phyloP scores from a whole-genome alignment of 805 yeast genomes.

The Cyberlindnera xylosilytica region DNA sequence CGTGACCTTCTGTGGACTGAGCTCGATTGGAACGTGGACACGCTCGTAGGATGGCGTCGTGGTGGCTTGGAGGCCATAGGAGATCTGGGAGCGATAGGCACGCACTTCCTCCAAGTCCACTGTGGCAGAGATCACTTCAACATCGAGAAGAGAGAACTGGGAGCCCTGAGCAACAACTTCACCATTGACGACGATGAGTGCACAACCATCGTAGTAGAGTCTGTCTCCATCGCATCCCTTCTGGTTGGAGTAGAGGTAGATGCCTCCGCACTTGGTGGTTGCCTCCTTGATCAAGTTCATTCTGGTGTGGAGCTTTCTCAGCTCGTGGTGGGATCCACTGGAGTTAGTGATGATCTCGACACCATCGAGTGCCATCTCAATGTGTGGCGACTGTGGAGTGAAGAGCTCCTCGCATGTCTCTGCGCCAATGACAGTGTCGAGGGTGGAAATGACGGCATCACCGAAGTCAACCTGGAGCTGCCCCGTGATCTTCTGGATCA shows the following conservation, averaged over 20 bases:
- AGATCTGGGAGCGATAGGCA: conserved; percentile 68
- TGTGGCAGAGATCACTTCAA: conserved; percentile 94
- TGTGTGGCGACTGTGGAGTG: conserved; percentile 95
- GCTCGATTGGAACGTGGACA: conserved; percentile 58
- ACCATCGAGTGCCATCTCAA: conserved; percentile 88
- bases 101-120: conserved; percentile 91
- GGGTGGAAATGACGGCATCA: conserved; percentile 81
- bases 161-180: conserved; percentile 87
- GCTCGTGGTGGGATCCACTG: conserved; percentile 94
- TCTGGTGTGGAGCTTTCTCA: conserved; percentile 83
- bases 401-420: conserved; percentile 98
- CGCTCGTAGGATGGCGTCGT: conserved; percentile 38
- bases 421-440: conserved; percentile 90
- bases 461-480: conserved; percentile 78
- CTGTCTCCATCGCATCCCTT: conserved; percentile 99
- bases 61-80: conserved; percentile 41
- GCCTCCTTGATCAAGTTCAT: conserved; percentile 86
- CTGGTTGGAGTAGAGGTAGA: conserved; percentile 90
- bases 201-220: conserved; percentile 95
- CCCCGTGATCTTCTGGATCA: conserved; percentile 60
- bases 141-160: conserved; percentile 87
- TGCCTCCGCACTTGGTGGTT: conserved; percentile 94
- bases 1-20: conserved; percentile 56
- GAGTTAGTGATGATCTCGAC: conserved; percentile 97
- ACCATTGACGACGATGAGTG: conserved; percentile 90